These are phyloP conservation scores for Pythium biforme DNA, from an alignment of 352 stramenopile species.

Conservation along the genomic window DNA sequence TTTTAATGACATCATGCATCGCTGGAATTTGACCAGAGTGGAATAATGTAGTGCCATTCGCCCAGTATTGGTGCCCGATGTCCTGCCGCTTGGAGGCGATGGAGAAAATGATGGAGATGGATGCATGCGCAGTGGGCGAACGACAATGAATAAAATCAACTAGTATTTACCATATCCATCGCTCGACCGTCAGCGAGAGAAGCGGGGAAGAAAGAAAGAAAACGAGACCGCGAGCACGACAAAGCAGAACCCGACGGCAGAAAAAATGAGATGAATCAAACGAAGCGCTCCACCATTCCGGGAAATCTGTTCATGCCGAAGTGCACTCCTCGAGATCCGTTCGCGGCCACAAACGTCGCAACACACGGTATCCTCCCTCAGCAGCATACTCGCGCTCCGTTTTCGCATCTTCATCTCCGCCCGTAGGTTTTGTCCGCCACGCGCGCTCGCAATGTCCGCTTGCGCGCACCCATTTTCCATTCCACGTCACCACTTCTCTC, in stretches of 20 bases:
- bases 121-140: not conserved
- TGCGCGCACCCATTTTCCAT: not conserved
- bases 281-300: no score
- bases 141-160: constrained; percentile 32
- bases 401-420: not conserved
- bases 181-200: constrained; percentile 1
- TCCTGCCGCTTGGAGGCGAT: not conserved
- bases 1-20: not conserved
- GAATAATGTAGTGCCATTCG: not conserved
- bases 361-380: no score
- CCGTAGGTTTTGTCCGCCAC: constrained; percentile 2
- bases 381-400: not conserved
- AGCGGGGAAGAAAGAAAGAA: not conserved
- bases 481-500: not conserved
- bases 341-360: no score
- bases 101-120: not conserved
- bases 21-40: not conserved
- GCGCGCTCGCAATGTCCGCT: not conserved
- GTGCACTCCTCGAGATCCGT: no score
- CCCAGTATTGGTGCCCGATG: not conserved
- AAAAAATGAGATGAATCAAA: not conserved
- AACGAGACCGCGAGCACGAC: not conserved
- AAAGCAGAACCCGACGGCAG: no score
- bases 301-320: not conserved
- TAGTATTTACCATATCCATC: constrained; percentile 31